A percentile compares a stretch with the other conserved stretches of the same genome.
Evolutionary conservation across 345 rosid genomes (phyloP).

Genomic region (Salix dunnii): DNA sequence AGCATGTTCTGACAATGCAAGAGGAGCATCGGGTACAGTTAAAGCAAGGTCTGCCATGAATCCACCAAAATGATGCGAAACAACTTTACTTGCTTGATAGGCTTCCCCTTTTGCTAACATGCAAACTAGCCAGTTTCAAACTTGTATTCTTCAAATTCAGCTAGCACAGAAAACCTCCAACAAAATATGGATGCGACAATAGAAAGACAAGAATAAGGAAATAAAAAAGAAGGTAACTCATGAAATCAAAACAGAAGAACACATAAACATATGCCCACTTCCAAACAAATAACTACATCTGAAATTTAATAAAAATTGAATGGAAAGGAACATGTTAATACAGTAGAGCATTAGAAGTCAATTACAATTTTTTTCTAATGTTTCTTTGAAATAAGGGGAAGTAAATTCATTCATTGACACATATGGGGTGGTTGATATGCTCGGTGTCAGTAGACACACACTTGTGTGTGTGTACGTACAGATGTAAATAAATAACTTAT

Average conservation of each 20-base stretch:
- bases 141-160: conserved; percentile 9
- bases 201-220: conserved; percentile 7
- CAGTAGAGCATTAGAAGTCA: not conserved
- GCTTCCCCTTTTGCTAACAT: conserved; percentile 20
- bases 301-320: not conserved
- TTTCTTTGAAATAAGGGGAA: not conserved
- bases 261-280: not conserved
- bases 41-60: conserved; percentile 71
- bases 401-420: not conserved
- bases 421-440: not conserved
- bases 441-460: too few relatives aligned
- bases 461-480: not conserved
- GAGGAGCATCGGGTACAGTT: conserved; percentile 32
- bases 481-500: not conserved
- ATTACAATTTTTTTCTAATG: not conserved
- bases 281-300: not conserved
- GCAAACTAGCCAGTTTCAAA: conserved; percentile 13
- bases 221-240: not conserved
- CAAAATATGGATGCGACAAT: conserved; percentile 16
- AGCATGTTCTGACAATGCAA: conserved; percentile 27
- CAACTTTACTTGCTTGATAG: conserved; percentile 18
- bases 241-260: not conserved
- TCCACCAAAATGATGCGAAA: conserved; percentile 19
- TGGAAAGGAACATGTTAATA: not conserved
- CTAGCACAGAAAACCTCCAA: conserved; percentile 18